phyloP scores from a whole-genome alignment of 2,329 filamentous ascomycete species.

The Pseudogymnoascus sp. region DNA sequence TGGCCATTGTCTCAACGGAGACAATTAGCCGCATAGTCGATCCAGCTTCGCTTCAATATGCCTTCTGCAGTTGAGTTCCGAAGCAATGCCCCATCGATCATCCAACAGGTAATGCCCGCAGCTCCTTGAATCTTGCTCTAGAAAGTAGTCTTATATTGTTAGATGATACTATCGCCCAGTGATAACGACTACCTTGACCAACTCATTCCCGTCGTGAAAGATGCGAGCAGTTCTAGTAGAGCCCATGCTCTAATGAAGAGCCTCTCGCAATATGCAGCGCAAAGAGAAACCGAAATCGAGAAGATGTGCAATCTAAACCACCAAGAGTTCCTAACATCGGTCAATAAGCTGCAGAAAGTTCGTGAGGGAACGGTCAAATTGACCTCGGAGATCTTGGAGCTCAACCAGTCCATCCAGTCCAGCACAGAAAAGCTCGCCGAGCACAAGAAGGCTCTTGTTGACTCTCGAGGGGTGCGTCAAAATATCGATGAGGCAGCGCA shows the following conservation, averaged over 20 bases:
- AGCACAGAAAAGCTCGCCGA: slow-evolving; percentile 91
- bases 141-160: slow-evolving; percentile 12
- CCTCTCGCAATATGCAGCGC: slow-evolving; percentile 71
- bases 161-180: slow-evolving; percentile 90
- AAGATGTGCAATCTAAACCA: slow-evolving; percentile 91
- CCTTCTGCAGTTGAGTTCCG: slow-evolving; percentile 12
- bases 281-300: slow-evolving; percentile 87
- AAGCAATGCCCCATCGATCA: slow-evolving; percentile 17
- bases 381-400: slow-evolving; percentile 80
- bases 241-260: slow-evolving; percentile 68
- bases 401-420: slow-evolving; percentile 90
- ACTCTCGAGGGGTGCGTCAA: slow-evolving; percentile 83
- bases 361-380: slow-evolving; percentile 82
- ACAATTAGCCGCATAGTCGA: background rate
- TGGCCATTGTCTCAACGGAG: background rate
- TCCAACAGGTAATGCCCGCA: slow-evolving; percentile 19
- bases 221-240: slow-evolving; percentile 70
- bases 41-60: slow-evolving; percentile 12
- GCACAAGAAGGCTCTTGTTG: slow-evolving; percentile 89
- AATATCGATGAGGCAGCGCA: slow-evolving; percentile 91
- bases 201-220: slow-evolving; percentile 86
- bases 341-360: slow-evolving; percentile 87
- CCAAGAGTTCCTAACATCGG: slow-evolving; percentile 89
- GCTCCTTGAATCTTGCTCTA: background rate
- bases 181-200: slow-evolving; percentile 94